Conservation (phyloP, 768 basidiomycete species). For the Coprinopsis strossmayeri region DNA sequence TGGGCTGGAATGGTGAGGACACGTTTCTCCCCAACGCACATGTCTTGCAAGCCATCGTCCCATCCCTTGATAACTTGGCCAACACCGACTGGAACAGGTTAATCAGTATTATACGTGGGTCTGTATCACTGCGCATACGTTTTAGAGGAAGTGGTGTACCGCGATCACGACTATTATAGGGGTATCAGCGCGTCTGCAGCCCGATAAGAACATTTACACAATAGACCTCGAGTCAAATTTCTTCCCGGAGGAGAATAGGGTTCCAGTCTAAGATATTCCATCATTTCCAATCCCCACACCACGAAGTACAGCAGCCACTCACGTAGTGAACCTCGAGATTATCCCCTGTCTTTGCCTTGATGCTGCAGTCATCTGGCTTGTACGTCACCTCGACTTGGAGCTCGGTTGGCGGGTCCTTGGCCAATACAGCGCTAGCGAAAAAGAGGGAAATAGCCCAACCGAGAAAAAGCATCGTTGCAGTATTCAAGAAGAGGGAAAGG, state of each 20-base stretch:
- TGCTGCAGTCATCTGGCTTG: slow-evolving; percentile 48
- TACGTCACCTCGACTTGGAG: slow-evolving; percentile 58
- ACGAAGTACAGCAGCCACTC: no score
- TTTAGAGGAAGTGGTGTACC: slow-evolving; percentile 70
- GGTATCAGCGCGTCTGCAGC: no score
- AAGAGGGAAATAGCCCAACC: slow-evolving; percentile 41
- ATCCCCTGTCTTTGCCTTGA: slow-evolving; percentile 55
- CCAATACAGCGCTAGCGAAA: slow-evolving; percentile 33
- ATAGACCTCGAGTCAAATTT: slow-evolving; percentile 96
- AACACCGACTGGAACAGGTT: slow-evolving; percentile 52
- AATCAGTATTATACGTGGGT: neutral
- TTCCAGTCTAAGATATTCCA: no score
- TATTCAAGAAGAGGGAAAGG: neutral
- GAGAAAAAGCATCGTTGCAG: slow-evolving; percentile 43
- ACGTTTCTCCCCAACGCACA: slow-evolving; percentile 87
- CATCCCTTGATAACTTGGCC: slow-evolving; percentile 84
- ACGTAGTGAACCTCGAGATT: slow-evolving; percentile 74
- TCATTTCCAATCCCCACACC: no score
- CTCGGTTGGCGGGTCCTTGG: slow-evolving; percentile 36
- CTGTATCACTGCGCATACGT: slow-evolving; percentile 39
- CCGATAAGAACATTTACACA: no score
- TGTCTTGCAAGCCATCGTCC: slow-evolving; percentile 77
- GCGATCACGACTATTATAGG: slow-evolving; percentile 50
- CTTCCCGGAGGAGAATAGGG: slow-evolving; percentile 61
- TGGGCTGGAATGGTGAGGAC: slow-evolving; percentile 78